Conservation (phyloP, 371 early-diverging fungal species). For the Phascolomyces articulosus region DNA sequence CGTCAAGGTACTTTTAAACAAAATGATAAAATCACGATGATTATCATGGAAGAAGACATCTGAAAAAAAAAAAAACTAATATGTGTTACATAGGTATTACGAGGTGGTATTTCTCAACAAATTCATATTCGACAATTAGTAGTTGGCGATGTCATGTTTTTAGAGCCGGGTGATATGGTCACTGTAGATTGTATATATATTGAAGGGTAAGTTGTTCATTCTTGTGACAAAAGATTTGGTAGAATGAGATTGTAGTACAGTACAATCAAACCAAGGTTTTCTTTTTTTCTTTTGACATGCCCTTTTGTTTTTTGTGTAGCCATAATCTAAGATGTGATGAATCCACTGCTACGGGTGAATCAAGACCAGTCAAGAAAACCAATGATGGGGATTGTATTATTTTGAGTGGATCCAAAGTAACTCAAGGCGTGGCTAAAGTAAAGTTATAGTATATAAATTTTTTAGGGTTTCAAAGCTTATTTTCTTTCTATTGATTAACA, state of each 20-base stretch:
- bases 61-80: neutral
- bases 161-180: constrained; percentile 91
- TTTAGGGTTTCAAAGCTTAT: no score
- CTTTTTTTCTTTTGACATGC: no score
- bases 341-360: constrained; percentile 86
- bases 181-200: constrained; percentile 83
- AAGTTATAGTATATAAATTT: no score
- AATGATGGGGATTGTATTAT: constrained; percentile 45
- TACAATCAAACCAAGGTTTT: neutral
- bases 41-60: no score
- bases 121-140: constrained; percentile 77
- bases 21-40: no score
- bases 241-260: neutral
- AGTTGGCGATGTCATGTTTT: constrained; percentile 85
- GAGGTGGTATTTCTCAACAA: constrained; percentile 73
- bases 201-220: constrained; percentile 62
- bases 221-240: no score
- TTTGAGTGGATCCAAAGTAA: constrained; percentile 74
- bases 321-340: constrained; percentile 85
- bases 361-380: constrained; percentile 62
- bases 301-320: constrained; percentile 63
- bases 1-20: no score
- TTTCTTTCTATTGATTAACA: no score
- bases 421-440: constrained; percentile 67
- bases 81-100: constrained; percentile 31